phyloP scores from a whole-genome alignment of 2,329 filamentous ascomycete genomes.

The Kalaharituber pfeilii region DNA sequence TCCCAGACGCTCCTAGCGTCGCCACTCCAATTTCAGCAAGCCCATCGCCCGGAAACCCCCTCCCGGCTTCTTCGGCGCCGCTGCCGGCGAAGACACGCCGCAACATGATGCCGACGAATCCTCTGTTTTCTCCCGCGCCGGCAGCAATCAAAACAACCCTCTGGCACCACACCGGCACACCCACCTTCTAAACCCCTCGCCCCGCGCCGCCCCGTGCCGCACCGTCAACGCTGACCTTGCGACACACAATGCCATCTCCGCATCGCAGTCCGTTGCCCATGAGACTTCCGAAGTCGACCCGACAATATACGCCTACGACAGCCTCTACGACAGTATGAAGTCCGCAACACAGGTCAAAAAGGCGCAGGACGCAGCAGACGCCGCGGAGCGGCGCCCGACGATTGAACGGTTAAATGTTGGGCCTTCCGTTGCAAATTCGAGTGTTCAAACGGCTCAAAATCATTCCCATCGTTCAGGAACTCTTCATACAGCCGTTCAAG shows the following conservation, averaged over 20 bases:
- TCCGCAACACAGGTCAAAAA: constrained; percentile 27
- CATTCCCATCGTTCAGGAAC: no score
- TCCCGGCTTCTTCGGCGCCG: constrained; percentile 33
- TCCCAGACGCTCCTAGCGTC: no score
- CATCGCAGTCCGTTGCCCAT: constrained; percentile 4
- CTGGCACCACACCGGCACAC: constrained; percentile 25
- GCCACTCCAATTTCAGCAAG: no score
- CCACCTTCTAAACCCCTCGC: constrained; percentile 22
- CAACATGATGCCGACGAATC: constrained; percentile 23
- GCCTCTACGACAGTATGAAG: constrained; percentile 61
- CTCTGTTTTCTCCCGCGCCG: no score
- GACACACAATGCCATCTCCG: constrained; percentile 19
- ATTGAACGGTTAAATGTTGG: no score
- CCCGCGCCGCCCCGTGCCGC: neutral
- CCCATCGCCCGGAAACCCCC: constrained; percentile 32
- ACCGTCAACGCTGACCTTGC: constrained; percentile 24
- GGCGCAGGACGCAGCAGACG: no score
- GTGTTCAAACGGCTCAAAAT: no score
- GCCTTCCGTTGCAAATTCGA: no score
- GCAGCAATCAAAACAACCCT: neutral
- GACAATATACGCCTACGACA: constrained; percentile 72
- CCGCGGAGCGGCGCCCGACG: no score
- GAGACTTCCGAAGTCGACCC: constrained; percentile 49
- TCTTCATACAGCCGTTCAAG: no score
- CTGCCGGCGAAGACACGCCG: constrained; percentile 36